Conservation (phyloP, 1,139 yeast genomes). For the Zygosaccharomyces sapae region DNA sequence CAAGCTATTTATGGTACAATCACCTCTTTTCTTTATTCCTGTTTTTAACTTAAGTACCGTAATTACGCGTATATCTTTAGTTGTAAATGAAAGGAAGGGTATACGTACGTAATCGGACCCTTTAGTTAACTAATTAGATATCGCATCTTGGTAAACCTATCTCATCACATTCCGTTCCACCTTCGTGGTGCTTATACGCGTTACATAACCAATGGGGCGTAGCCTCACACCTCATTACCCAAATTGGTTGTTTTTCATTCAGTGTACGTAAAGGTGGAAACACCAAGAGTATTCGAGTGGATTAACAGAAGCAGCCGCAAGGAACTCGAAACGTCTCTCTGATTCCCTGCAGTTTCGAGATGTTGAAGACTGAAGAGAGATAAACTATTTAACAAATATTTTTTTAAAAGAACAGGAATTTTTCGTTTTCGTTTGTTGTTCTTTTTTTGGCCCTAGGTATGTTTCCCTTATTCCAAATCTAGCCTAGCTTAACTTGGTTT, state of each 20-base stretch:
- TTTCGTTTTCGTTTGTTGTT: neutral
- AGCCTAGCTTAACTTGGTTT: neutral
- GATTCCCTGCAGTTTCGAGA: neutral
- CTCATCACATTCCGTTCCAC: neutral
- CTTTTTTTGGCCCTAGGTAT: neutral
- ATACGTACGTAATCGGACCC: neutral
- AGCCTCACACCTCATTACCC: constrained; percentile 3
- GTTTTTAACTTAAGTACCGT: neutral
- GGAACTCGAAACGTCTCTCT: constrained; percentile 3
- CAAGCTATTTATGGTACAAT: neutral
- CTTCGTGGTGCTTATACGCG: neutral
- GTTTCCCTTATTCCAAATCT: neutral
- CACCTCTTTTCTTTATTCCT: too few species aligned
- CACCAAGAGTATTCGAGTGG: neutral
- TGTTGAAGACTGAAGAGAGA: neutral
- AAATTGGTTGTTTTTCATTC: constrained; percentile 5
- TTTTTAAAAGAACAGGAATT: neutral
- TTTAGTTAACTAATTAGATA: neutral
- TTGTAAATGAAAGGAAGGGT: neutral
- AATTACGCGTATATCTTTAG: neutral
- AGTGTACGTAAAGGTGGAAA: neutral
- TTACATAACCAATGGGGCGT: neutral
- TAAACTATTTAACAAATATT: neutral
- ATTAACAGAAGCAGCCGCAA: constrained; percentile 3
- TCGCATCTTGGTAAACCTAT: neutral